Evolutionary conservation across 352 stramenopile species (phyloP), one percentile per base, ranked within the genome.

Genomic region (Globisporangium takayamanum): DNA sequence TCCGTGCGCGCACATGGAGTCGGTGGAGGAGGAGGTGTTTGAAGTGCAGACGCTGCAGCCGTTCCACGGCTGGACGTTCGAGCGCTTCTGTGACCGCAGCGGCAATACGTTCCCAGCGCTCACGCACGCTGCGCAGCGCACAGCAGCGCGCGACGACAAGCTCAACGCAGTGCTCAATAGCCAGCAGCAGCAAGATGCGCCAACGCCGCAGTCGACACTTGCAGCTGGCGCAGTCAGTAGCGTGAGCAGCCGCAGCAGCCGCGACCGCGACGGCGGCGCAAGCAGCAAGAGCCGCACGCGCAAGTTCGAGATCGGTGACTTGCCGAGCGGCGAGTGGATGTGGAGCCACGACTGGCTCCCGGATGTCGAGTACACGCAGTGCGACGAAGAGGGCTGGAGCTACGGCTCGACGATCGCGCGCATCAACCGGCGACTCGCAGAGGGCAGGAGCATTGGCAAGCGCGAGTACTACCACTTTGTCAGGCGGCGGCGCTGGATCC

Each of bases 21-120:
- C 76, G 20, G 76, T 82, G 18, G 73, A 90, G 22, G 85, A 95
- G 54, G 85, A 95, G 60, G 83, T 79, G 20, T 95, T 92, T 59
- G 85, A 95, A 59, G 80, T 95, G 68, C 83, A 95, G 65, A 70
- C 72, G 44, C 71, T 92, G 61, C 81, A 92, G 66, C 85, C 85
- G 28, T 95, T 93, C 63, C 75, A 87, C 53, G 80, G 80, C 15
- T 93, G 83, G 83, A 59, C 73, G 33, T 84, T 87, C 50, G 83
- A 93, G 64, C 80, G 83, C 54, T 89, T 91, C 61, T 89, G 78
- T 44, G 83, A 93, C 66, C 80, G 81, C 61, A 89, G 72, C 26
- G 83, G 83, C 49, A 89, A 89, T 58, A 83, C 77, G 22, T 89
- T 81, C 60, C 61, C 61, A 10, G 68, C 65, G 51, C 69, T 93